Conservation (phyloP, 164 flowering plant genomes). For the Aristolochia fimbriata region DNA sequence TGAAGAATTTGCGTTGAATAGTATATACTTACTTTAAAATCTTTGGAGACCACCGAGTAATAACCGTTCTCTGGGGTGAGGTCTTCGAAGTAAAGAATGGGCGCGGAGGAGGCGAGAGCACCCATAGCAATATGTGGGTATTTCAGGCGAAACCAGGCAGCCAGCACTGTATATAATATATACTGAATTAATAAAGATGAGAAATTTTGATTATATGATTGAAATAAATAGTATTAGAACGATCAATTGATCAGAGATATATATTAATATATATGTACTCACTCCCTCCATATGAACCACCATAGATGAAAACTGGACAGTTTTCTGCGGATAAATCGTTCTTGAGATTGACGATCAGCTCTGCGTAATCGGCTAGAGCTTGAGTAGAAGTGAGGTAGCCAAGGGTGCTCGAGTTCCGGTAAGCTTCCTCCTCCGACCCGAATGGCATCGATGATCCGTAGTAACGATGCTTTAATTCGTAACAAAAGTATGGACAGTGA, state of each 20-base stretch:
- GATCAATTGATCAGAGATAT: no score
- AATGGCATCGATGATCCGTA: slow-evolving; percentile 58
- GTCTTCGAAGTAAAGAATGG: slow-evolving; percentile 52
- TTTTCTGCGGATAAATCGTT: slow-evolving; percentile 23
- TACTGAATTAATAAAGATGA: no score
- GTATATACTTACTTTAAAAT: slow-evolving; percentile 23
- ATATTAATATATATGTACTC: slow-evolving; percentile 10
- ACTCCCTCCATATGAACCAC: slow-evolving; percentile 84
- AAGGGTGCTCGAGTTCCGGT: slow-evolving; percentile 25
- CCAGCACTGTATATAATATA: slow-evolving; percentile 39
- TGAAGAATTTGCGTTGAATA: not conserved
- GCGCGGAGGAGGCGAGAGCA: slow-evolving; percentile 71
- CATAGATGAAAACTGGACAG: slow-evolving; percentile 55
- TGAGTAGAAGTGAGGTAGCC: slow-evolving; percentile 73
- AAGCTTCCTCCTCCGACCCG: slow-evolving; percentile 29
- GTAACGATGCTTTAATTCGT: slow-evolving; percentile 40
- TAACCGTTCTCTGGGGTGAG: slow-evolving; percentile 36
- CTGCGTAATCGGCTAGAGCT: slow-evolving; percentile 72
- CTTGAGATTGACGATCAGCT: slow-evolving; percentile 35
- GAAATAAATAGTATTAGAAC: not conserved
- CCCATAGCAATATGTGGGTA: slow-evolving; percentile 55
- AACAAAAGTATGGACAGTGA: no score
- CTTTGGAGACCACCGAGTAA: slow-evolving; percentile 29
- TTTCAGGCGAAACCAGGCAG: slow-evolving; percentile 62
- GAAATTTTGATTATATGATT: no score